Percentiles rank a stretch among this genome's conserved stretches.
phyloP scores from a whole-genome alignment of 345 rosid genomes.

The Syzygium grande region DNA sequence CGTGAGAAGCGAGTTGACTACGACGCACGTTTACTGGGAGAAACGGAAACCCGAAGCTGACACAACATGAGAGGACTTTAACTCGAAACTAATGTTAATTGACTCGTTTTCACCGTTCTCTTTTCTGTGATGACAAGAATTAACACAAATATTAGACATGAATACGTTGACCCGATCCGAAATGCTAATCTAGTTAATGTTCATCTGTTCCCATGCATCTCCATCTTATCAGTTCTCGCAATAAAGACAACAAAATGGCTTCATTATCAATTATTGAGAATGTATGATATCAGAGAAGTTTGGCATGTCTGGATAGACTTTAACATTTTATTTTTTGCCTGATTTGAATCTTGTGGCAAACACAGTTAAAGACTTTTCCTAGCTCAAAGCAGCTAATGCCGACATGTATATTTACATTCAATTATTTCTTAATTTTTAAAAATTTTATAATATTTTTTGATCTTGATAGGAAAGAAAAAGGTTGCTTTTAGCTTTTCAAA shows the following conservation, averaged over 20 bases:
- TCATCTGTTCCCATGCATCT: not conserved
- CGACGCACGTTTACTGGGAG: not conserved
- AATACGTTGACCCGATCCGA: too few species aligned
- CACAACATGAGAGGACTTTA: not conserved
- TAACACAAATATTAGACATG: not conserved
- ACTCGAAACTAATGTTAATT: not conserved
- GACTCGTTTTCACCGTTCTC: not conserved
- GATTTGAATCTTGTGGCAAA: not conserved
- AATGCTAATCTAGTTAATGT: not conserved
- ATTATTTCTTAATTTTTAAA: too few species aligned
- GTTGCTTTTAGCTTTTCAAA: not conserved
- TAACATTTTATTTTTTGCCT: not conserved
- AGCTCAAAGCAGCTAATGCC: not conserved
- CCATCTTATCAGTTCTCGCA: not conserved
- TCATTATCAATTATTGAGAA: too few species aligned
- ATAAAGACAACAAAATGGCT: not conserved
- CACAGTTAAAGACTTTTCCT: not conserved
- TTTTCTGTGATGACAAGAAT: not conserved
- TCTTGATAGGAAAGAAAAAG: not conserved
- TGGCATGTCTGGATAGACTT: not conserved
- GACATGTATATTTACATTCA: not conserved
- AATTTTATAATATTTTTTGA: too few species aligned
- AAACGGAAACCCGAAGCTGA: not conserved
- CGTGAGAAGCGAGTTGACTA: too few species aligned
- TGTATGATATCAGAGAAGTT: not conserved